Evolutionary conservation across 106 monocot genomes (phyloP), one percentile per base, ranked within the genome.

Genomic region (Allium cepa): DNA sequence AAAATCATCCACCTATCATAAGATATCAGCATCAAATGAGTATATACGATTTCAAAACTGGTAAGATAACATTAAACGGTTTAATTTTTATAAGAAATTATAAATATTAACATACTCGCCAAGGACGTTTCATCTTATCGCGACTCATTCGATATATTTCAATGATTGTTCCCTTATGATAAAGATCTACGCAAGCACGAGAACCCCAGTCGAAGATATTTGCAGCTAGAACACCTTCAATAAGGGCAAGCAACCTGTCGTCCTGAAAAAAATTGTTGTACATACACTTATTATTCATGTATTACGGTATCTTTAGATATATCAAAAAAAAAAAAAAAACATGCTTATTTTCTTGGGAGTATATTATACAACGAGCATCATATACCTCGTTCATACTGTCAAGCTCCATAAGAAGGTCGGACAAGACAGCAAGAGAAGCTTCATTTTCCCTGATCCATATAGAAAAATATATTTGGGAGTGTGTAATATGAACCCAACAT

Each of bases 141-240:
- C 93, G 99, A 73, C 99, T 99, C 92, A 93, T 99, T 57, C 90
- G 83, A 71, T 99, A 99, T 71, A 99, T 99, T 75, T 99, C 99
- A 64, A 99, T 93, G 59, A 99, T 99, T 17, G 93, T 93, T 73
- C 99, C 93, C 57, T 93, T 87, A 68, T 90, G 99, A 73, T 99
- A 99, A 26, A 99, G 81, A 27, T 99, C 93, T 8, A 99, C 90
- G 75, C 99, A 99, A 66, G 99, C 99, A 77, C 99, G 93, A 57
- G 99, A 99, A 50, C 99, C 99, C 99, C 99, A 99, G 78, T 99
- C 99, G 69, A 99, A 99, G 51, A 99, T 99, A 75, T 93, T 93
- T 68, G 93, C 93, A 81, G 93, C 99, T 66, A 99, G 90, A 74
- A 99, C 99, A 72, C 99, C 99, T 81, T 99, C 87, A 65, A 99